These are phyloP conservation scores for Fusarium heterosporum DNA, from an alignment of 2,329 filamentous ascomycete genomes.

Conservation along the genomic window DNA sequence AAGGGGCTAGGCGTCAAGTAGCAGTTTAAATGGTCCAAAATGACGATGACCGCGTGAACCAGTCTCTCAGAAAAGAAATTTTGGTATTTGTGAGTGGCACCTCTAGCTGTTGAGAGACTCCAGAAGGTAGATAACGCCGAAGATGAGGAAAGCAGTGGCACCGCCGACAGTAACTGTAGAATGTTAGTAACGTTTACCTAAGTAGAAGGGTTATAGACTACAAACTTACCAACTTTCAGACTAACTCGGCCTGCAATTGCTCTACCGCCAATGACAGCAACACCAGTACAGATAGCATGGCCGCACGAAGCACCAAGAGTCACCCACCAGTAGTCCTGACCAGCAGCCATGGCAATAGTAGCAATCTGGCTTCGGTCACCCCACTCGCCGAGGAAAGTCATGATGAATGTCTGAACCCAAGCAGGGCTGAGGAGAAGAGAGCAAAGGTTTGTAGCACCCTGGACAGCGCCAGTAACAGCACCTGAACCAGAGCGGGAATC, in stretches of 20 bases:
- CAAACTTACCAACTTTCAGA: slow-evolving; percentile 88
- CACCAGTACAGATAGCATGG: slow-evolving; percentile 89
- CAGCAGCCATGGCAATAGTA: slow-evolving; percentile 98
- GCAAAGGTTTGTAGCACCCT: slow-evolving; percentile 85
- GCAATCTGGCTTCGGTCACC: slow-evolving; percentile 97
- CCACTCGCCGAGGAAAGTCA: slow-evolving; percentile 99
- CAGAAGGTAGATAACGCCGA: slow-evolving; percentile 90
- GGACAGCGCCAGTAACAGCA: slow-evolving; percentile 56
- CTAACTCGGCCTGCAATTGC: slow-evolving; percentile 95
- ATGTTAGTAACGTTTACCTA: slow-evolving; percentile 38
- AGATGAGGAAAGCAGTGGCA: slow-evolving; percentile 88
- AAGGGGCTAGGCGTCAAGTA: slow-evolving; percentile 36
- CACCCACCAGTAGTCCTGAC: slow-evolving; percentile 99
- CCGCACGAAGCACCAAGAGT: slow-evolving; percentile 88
- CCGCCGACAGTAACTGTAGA: slow-evolving; percentile 87
- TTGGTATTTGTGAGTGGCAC: slow-evolving; percentile 10
- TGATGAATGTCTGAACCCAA: slow-evolving; percentile 98
- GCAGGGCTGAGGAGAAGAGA: slow-evolving; percentile 91
- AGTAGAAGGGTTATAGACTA: not conserved
- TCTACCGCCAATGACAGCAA: slow-evolving; percentile 90
- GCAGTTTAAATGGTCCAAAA: slow-evolving; percentile 29
- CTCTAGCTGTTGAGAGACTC: slow-evolving; percentile 75
- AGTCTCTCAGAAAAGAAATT: slow-evolving; percentile 23
- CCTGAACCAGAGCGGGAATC: slow-evolving; percentile 62
- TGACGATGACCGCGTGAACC: slow-evolving; percentile 21